Conservation (phyloP, 352 stramenopile genomes). For the Pythium folliculosum region DNA sequence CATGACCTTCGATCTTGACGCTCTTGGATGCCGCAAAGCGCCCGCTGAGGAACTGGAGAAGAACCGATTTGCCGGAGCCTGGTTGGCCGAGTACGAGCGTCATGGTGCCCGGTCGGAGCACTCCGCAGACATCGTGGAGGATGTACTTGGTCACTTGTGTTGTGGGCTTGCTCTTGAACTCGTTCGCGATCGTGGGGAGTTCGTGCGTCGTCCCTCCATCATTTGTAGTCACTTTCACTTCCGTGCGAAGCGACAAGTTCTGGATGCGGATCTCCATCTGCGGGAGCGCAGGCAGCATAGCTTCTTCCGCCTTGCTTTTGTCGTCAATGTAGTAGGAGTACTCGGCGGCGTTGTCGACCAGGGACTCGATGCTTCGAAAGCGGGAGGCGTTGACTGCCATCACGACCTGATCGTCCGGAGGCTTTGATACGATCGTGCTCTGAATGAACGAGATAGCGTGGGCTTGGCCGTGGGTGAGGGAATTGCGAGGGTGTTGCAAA, state of each 20-base stretch:
- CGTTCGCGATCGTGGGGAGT: neutral
- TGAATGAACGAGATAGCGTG: too few species aligned
- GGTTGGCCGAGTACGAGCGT: neutral
- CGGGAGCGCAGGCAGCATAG: neutral
- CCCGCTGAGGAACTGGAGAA: constrained; percentile 26
- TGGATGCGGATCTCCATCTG: neutral
- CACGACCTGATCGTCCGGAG: neutral
- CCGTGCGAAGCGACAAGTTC: neutral
- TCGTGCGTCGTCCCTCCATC: neutral
- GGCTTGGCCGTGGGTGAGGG: too few species aligned
- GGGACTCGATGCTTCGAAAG: neutral
- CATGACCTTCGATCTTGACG: constrained; percentile 21
- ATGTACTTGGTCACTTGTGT: neutral
- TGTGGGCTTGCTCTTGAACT: neutral
- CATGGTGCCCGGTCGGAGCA: neutral
- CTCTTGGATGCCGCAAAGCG: constrained; percentile 13
- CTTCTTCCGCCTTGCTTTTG: too few species aligned
- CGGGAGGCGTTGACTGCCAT: neutral
- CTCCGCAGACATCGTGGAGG: neutral
- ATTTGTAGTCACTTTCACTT: neutral
- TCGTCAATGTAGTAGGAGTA: too few species aligned
- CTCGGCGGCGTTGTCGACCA: neutral
- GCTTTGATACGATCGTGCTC: too few species aligned
- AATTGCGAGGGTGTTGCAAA: too few species aligned
- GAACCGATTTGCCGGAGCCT: neutral